phyloP scores from a whole-genome alignment of 768 basidiomycete genomes.

The Boletus barrowsii region DNA sequence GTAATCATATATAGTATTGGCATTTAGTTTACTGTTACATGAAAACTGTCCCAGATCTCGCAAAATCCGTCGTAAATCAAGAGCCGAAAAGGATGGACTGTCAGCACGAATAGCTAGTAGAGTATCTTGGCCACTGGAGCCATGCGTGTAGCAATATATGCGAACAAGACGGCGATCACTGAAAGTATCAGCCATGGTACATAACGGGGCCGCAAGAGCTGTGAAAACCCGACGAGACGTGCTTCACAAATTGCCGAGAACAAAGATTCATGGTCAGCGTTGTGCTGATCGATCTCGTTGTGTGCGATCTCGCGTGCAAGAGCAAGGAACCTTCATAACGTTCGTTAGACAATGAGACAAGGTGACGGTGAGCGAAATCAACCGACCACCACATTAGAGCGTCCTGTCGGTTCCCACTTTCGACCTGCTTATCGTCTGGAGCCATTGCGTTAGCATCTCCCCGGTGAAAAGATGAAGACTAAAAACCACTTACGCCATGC shows the following conservation, averaged over 20 bases:
- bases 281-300: slow-evolving; percentile 77
- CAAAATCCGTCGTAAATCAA: too few species aligned
- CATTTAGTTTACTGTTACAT: too few species aligned
- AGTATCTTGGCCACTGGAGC: too few species aligned
- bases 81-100: too few species aligned
- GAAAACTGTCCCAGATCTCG: too few species aligned
- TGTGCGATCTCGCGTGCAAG: slow-evolving; percentile 90
- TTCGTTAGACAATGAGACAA: background rate
- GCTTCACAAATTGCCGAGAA: slow-evolving; percentile 83
- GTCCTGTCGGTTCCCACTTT: background rate
- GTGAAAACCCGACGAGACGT: slow-evolving; percentile 41
- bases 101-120: too few species aligned
- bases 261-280: slow-evolving; percentile 89
- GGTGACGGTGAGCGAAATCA: too few species aligned
- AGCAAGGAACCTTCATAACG: slow-evolving; percentile 61
- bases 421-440: background rate
- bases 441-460: background rate
- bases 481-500: slow-evolving; percentile 55
- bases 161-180: background rate
- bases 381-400: background rate
- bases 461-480: background rate
- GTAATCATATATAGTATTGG: too few species aligned
- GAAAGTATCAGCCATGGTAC: background rate
- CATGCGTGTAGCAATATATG: background rate
- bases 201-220: background rate